Evolutionary conservation across 2,329 filamentous ascomycete species (phyloP), one percentile per base, ranked within the genome.

Genomic region (Myriosclerotinia curreyana): DNA sequence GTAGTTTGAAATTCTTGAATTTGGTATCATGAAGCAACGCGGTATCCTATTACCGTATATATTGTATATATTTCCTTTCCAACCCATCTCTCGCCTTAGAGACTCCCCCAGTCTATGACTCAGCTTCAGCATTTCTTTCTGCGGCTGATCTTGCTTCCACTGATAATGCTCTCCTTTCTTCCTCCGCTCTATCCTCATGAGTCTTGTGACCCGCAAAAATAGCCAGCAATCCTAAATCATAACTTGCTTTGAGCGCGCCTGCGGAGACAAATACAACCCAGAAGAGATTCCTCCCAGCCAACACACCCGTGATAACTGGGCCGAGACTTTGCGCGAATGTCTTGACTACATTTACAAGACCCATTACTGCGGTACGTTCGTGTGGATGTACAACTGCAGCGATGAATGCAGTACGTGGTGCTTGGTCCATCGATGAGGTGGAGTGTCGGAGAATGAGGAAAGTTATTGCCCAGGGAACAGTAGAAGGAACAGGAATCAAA

Each of bases 331-430:
- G 83, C 6, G 82, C 80, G 7, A 81, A 77, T 0, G 88, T 91
- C 75, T 89, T 90, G 36, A 88, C 82, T 0, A 88, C 83, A 67
- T 90, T 91, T 4, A 90, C 79, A 0, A 86, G 77, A 0, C 89
- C 89, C 83, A 92, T 87, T 14, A 90, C 83, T 0, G 87, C 86
- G 0, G 89, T 92, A 1, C 89, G 81, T 74, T 92, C 88, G 2
- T 80, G 77, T 0, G 87, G 81, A 12, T 83, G 80, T 3, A 92
- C 80, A 0, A 86, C 82, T 1, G 86, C 83, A 0, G 89, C 84
- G 2, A 92, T 75, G 72, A 92, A 91, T 0, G 89, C 89, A 3
- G 84, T 82, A 11, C 88, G 82, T 0, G 89, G 89, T 0, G 86
- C 88, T 28, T 83, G 81, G 69, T 92, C 89, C 88, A 92, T 92